Percentiles rank a stretch among this genome's conserved stretches.
These are phyloP conservation scores for Tetratostichococcus sp. DNA, from an alignment of 139 green algal species.

Conservation along the genomic window DNA sequence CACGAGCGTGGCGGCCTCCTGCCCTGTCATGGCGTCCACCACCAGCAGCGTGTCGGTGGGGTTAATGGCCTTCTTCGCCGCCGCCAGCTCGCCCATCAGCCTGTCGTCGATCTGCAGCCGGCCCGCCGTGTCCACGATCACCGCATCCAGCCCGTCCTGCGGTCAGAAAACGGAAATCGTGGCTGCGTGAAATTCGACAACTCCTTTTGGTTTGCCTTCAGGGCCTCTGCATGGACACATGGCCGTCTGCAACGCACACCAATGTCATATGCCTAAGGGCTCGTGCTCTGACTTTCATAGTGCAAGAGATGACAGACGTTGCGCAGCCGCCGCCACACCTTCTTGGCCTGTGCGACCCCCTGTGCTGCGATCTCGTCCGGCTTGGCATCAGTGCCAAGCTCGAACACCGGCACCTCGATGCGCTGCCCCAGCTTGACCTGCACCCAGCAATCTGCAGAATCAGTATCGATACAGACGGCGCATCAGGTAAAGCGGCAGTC, in stretches of 20 bases:
- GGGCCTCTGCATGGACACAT: too few relatives aligned
- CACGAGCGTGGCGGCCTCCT: constrained; percentile 81
- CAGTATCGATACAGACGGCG: too few relatives aligned
- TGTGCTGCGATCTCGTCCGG: constrained; percentile 42
- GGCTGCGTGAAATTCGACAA: constrained; percentile 70
- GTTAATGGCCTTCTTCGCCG: constrained; percentile 62
- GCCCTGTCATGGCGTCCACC: constrained; percentile 99
- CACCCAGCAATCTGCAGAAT: neutral
- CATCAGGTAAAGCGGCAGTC: too few relatives aligned
- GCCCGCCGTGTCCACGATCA: constrained; percentile 97
- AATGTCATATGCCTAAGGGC: too few relatives aligned
- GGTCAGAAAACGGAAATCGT: constrained; percentile 13
- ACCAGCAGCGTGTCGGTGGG: constrained; percentile 95
- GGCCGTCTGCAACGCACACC: too few relatives aligned
- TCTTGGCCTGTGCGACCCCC: constrained; percentile 2
- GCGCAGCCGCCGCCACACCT: constrained; percentile 34
- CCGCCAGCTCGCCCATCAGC: constrained; percentile 89
- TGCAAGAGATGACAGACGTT: too few relatives aligned
- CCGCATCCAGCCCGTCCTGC: constrained; percentile 59
- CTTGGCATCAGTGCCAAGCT: constrained; percentile 61
- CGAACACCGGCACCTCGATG: constrained; percentile 88
- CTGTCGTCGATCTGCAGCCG: constrained; percentile 85
- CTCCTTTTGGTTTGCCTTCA: too few relatives aligned
- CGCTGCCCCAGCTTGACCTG: constrained; percentile 64
- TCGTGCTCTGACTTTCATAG: too few relatives aligned